A percentile compares a stretch with the other conserved stretches of the same genome.
These are phyloP conservation scores for Trichoderma erinaceum DNA, from an alignment of 495 filamentous ascomycete genomes.

Conservation along the genomic window DNA sequence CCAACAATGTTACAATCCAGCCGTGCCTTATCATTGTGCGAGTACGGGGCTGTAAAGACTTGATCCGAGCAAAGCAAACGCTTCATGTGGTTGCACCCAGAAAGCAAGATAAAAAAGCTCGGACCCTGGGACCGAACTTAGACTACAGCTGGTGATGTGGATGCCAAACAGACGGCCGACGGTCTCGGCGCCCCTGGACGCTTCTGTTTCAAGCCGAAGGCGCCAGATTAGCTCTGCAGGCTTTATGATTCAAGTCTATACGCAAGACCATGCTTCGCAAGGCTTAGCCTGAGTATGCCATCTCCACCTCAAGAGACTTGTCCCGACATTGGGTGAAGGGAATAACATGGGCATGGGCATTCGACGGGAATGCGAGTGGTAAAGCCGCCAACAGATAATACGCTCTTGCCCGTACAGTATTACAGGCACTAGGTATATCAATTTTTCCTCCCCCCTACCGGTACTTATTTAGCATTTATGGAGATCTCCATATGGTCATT, in stretches of 20 bases:
- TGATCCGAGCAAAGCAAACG: too few relatives aligned
- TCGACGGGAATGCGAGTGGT: not conserved
- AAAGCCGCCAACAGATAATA: not conserved
- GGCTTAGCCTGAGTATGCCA: not conserved
- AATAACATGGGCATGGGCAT: slow-evolving; percentile 3
- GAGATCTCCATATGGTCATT: not conserved
- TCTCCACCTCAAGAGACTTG: not conserved
- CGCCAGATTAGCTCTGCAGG: slow-evolving; percentile 12
- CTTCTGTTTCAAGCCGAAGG: slow-evolving; percentile 11
- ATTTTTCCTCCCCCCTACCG: not conserved
- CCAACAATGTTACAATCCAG: too few relatives aligned
- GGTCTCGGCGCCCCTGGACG: not conserved
- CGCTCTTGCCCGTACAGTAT: not conserved
- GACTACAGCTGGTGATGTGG: not conserved
- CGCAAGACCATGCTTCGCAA: not conserved
- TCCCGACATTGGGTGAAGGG: not conserved
- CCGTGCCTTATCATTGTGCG: too few relatives aligned
- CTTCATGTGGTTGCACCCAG: too few relatives aligned
- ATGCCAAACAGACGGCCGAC: not conserved
- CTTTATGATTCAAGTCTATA: slow-evolving; percentile 1
- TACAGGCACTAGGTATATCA: not conserved
- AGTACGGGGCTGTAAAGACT: too few relatives aligned
- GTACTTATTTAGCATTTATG: not conserved
- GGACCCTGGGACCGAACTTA: not conserved
- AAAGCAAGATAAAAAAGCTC: not conserved